Evolutionary conservation across 495 filamentous ascomycete genomes (phyloP), one percentile per base, ranked within the genome.

Genomic region (Hyaloscypha bicolor): DNA sequence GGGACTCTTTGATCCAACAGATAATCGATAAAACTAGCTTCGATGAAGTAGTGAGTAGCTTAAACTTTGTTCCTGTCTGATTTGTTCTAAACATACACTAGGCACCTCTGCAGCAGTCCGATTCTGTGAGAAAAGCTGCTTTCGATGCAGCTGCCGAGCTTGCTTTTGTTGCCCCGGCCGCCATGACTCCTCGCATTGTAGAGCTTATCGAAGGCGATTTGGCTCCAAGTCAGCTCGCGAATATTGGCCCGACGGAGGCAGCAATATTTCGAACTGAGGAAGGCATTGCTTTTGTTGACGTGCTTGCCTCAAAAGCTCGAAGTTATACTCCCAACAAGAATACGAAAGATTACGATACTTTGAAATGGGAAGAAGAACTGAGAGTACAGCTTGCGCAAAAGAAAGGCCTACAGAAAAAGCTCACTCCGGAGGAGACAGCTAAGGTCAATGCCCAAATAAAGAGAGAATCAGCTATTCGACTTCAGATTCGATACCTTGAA

Each of bases 281-380:
- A 76, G 95, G 93, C 2, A 92, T 90, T 0, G 83, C 88, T 6
- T 98, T 96, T 70, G 83, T 99, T 31, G 94, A 99, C 76, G 92
- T 97, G 6, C 82, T 99, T 5, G 91, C 89, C 35, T 91, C 88
- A 71, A 94, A 94, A 75, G 79, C 81, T 2, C 87, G 88, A 70
- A 83, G 81, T 56, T 81, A 82, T n/a, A 73, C 86, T 16, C 85
- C 91, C 9, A 86, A 91, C 72, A 97, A 92, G 77, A 97, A 90
- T 70, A 87, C 74, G 63, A 97, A 92, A 75, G 95, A 98, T 75
- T 96, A 97, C 68, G 91, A 98, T 72, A 97, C 92, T 1, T 74
- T 97, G 59, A 97, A 97, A 78, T 99, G 95, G 95, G 95, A 99
- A 76, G 88, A 91, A 72, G 95, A 98, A 64, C 84, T 98, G n/a